These are phyloP conservation scores for Clonostachys rhizophaga DNA, from an alignment of 2,329 filamentous ascomycete genomes.

Conservation along the genomic window DNA sequence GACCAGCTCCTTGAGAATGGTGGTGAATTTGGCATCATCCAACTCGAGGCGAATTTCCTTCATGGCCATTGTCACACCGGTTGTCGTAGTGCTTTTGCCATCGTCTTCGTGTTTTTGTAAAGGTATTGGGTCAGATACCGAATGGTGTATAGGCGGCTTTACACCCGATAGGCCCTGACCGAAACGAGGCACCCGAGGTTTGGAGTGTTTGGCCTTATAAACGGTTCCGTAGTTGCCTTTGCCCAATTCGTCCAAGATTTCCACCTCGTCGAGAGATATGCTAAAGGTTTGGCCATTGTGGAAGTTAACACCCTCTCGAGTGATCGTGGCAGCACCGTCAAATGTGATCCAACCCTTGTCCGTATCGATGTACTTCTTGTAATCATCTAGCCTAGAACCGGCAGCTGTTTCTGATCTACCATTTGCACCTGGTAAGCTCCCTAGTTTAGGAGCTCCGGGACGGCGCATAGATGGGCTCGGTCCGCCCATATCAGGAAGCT, in stretches of 20 bases:
- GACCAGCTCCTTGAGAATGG: constrained; percentile 96
- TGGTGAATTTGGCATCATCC: constrained; percentile 93
- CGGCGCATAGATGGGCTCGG: constrained; percentile 14
- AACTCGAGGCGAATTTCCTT: constrained; percentile 95
- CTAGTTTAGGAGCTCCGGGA: constrained; percentile 33
- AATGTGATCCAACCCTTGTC: constrained; percentile 91
- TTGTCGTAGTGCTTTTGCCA: constrained; percentile 38
- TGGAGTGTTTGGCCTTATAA: constrained; percentile 89
- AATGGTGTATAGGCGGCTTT: constrained; percentile 30
- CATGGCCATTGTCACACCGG: constrained; percentile 94
- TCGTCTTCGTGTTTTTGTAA: constrained; percentile 6
- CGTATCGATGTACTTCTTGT: constrained; percentile 80
- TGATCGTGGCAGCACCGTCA: constrained; percentile 86
- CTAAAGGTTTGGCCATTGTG: constrained; percentile 83
- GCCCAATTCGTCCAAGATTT: constrained; percentile 86
- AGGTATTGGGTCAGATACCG: constrained; percentile 23
- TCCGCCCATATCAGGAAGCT: constrained; percentile 47
- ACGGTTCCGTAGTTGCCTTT: constrained; percentile 99
- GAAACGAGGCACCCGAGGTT: constrained; percentile 42
- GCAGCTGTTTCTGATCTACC: constrained; percentile 21
- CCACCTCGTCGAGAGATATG: constrained; percentile 93
- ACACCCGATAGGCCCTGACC: constrained; percentile 50
- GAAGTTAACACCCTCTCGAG: constrained; percentile 87
- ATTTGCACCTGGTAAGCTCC: too few species aligned
- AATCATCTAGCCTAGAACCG: constrained; percentile 51